Base-by-base conservation (phyloP, 495 filamentous ascomycete genomes). In the Annulohypoxylon bovei region DNA sequence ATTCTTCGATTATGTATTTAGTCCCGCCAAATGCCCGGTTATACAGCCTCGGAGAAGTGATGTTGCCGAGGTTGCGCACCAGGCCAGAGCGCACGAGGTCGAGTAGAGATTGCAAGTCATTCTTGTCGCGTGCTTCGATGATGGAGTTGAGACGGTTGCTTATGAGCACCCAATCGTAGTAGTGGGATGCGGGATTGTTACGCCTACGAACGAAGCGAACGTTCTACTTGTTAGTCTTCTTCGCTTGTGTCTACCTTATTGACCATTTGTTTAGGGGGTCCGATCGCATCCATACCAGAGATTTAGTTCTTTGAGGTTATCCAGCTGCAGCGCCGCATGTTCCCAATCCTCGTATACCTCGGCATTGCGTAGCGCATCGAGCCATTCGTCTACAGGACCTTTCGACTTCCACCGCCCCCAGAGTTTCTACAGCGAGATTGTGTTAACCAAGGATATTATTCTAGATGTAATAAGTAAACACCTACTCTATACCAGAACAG, bases 151-250 rank as follows among this genome's bases (percentile, higher is more conserved):
- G 79, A 39, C 94, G 89, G 62, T 92, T 87, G 75, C 90, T 84
- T 68, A 98, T 97, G 49, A 98, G 89, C 47, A 87, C 85, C 83
- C 93, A 97, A 80, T 97, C 94, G 80, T 98, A 98, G 75, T 92
- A 86, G 70, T 88, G 88, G 74, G 90, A 94, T 11, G 89, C 88
- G 0, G 91, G 88, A 75, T 95, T 93, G 65, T 94, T 90, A 39
- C 92, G 91, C 91, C 91, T 92, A 46, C 5, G 52, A 52, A 22
- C 16, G 37, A 22, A 40, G 46, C 11, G 40, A 33, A 46, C n/a
- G 46, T 37, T 39, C 14, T 60, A 35, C 28, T 22, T 40, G 62
- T 73, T 22, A 76, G 61, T 50, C 40, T 8, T 23, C 39, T n/a
- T 37, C 14, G 6, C 1, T 16, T 16, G 37, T 4, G 28, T 22